phyloP scores from a whole-genome alignment of 371 early-diverging fungal genomes.

The Dinochytrium kinnereticum region DNA sequence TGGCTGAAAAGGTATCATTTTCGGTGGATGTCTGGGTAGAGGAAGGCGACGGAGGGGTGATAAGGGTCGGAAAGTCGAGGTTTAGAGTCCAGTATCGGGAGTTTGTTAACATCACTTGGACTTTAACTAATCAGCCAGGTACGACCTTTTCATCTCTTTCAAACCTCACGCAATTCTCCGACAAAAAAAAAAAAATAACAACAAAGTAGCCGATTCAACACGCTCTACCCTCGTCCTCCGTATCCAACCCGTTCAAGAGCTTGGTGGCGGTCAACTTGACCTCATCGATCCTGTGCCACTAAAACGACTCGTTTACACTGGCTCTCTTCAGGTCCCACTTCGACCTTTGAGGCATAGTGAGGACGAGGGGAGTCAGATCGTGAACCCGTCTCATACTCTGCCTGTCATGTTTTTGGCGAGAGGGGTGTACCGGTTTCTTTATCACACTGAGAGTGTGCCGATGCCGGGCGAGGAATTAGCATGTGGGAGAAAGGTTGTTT shows the following conservation, averaged over 20 bases:
- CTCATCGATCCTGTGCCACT: constrained; percentile 1
- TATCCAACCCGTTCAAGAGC: constrained; percentile 35
- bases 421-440: constrained; percentile 21
- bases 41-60: background rate
- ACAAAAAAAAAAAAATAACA: too few species aligned
- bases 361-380: too few species aligned
- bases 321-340: constrained; percentile 4
- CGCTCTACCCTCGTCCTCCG: constrained; percentile 33
- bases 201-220: too few species aligned
- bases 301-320: background rate
- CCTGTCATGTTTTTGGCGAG: constrained; percentile 26
- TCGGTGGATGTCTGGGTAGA: background rate
- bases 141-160: background rate
- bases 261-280: constrained; percentile 23
- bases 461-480: constrained; percentile 23
- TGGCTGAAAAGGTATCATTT: constrained; percentile 11
- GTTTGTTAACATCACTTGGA: constrained; percentile 35
- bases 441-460: constrained; percentile 3
- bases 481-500: constrained; percentile 10
- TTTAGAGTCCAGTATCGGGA: constrained; percentile 21
- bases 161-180: background rate
- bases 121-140: constrained; percentile 34
- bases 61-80: background rate
- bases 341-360: too few species aligned
- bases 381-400: constrained; percentile 6